Percentiles rank a stretch among this genome's conserved stretches.
These are phyloP conservation scores for Leishmania tropica DNA, from an alignment of 208 protist species.

Conservation along the genomic window DNA sequence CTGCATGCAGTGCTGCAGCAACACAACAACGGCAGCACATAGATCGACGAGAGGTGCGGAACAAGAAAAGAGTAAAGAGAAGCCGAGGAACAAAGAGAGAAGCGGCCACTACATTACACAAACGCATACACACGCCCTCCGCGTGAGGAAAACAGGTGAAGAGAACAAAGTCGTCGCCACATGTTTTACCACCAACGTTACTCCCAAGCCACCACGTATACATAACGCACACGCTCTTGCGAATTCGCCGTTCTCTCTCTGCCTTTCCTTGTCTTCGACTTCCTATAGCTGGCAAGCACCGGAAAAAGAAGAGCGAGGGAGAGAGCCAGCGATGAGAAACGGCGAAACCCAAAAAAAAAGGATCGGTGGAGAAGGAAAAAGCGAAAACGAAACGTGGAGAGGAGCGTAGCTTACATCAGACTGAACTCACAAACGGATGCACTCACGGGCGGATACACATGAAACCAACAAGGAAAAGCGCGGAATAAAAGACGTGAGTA, in stretches of 20 bases:
- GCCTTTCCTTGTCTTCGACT: not conserved
- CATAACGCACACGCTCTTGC: not conserved
- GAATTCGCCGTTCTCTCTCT: not conserved
- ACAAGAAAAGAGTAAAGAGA: not conserved
- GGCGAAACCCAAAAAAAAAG: not conserved
- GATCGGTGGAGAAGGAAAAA: not conserved
- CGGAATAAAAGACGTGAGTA: not conserved
- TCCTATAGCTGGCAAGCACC: not conserved
- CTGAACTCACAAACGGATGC: not conserved
- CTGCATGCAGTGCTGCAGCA: not conserved
- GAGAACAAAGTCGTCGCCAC: not conserved
- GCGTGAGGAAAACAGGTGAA: not conserved
- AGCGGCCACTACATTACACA: not conserved
- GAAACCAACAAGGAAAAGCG: not conserved
- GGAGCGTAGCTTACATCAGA: constrained; percentile 7
- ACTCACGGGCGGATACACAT: not conserved
- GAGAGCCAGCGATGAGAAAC: not conserved
- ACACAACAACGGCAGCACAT: not conserved
- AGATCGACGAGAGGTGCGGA: not conserved
- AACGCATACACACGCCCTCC: not conserved
- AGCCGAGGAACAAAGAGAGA: not conserved
- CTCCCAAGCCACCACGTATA: not conserved
- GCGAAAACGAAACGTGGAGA: not conserved
- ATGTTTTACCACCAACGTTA: not conserved
- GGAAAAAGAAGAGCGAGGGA: not conserved